Conservation (phyloP, 345 rosid species). For the Populus euphratica region DNA sequence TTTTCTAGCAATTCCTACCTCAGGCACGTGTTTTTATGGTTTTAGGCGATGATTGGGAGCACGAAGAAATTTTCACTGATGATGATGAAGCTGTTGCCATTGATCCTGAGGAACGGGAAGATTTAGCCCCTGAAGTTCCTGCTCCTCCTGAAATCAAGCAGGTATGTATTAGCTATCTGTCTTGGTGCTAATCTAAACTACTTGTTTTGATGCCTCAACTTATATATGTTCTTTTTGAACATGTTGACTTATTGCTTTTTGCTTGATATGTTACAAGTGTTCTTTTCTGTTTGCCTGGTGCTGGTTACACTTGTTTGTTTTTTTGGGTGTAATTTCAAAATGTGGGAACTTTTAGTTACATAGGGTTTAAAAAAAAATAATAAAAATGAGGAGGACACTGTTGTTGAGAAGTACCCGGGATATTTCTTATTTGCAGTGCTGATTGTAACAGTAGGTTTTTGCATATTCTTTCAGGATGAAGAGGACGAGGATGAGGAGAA, state of each 20-base stretch:
- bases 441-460: not conserved
- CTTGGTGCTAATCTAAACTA: not conserved
- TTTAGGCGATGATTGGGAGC: slow-evolving; percentile 98
- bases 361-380: not conserved
- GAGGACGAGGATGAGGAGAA: slow-evolving; percentile 85
- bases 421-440: not conserved
- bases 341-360: not conserved
- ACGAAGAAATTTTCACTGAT: slow-evolving; percentile 96
- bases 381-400: not conserved
- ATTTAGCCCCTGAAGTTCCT: slow-evolving; percentile 86
- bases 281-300: not conserved
- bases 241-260: not conserved
- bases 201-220: not conserved
- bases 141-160: slow-evolving; percentile 96
- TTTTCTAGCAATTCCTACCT: not conserved
- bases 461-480: slow-evolving; percentile 53
- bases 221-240: not conserved
- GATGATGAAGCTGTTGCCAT: slow-evolving; percentile 96
- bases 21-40: slow-evolving; percentile 9
- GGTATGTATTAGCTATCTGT: slow-evolving; percentile 34
- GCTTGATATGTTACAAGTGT: not conserved
- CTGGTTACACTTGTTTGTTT: not conserved
- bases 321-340: not conserved
- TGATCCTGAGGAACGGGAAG: slow-evolving; percentile 92
- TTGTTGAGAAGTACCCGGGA: not conserved